Conservation (phyloP, 1,284 basidiomycete genomes). For the Rhodotorula sp. region DNA sequence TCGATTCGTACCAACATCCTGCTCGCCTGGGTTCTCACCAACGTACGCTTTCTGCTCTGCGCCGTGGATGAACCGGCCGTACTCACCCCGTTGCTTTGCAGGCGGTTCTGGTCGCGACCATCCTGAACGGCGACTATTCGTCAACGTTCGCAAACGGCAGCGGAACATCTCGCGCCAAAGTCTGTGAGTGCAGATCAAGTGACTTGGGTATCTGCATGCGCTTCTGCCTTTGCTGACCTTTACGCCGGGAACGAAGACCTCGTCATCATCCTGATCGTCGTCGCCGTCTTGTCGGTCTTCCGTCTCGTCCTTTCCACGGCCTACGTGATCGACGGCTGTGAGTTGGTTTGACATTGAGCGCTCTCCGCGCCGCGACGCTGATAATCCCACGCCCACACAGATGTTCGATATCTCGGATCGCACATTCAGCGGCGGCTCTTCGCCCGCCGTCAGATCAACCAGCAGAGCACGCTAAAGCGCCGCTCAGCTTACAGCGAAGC, state of each 20-base stretch:
- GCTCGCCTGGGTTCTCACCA: slow-evolving; percentile 78
- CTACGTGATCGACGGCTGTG: slow-evolving; percentile 59
- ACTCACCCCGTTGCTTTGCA: slow-evolving; percentile 46
- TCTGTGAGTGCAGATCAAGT: slow-evolving; percentile 25
- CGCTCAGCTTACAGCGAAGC: slow-evolving; percentile 3
- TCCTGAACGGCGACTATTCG: slow-evolving; percentile 67
- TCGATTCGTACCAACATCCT: slow-evolving; percentile 58
- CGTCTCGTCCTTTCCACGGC: slow-evolving; percentile 65
- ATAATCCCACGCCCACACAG: background rate
- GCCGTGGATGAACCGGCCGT: background rate
- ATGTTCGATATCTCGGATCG: slow-evolving; percentile 23
- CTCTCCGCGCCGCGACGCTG: background rate
- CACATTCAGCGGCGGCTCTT: slow-evolving; percentile 22
- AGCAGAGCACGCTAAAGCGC: slow-evolving; percentile 7
- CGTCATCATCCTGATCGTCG: slow-evolving; percentile 74
- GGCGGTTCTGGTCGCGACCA: slow-evolving; percentile 70
- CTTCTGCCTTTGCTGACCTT: background rate
- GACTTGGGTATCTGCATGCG: background rate
- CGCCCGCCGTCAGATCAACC: slow-evolving; percentile 18
- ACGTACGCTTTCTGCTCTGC: slow-evolving; percentile 57
- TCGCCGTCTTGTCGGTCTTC: slow-evolving; percentile 58
- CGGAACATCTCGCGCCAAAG: slow-evolving; percentile 51
- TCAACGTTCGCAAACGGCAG: slow-evolving; percentile 60
- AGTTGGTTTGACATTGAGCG: background rate
- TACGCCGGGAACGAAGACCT: slow-evolving; percentile 50